Evolutionary conservation across 1,139 yeast genomes (phyloP).

Genomic region (Suhomyces chickasaworum): DNA sequence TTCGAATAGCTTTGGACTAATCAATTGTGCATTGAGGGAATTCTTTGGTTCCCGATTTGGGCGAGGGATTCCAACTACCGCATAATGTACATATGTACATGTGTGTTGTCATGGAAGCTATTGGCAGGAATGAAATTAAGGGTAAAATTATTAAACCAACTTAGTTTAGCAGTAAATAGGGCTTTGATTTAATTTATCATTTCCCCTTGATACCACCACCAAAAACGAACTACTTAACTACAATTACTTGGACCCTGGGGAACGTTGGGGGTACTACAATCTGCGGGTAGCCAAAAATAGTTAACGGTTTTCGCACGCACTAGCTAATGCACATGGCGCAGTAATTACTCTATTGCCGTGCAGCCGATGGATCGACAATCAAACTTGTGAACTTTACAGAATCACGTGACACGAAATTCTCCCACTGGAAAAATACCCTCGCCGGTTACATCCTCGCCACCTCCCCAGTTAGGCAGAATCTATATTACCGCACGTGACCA

Average conservation of each 20-base stretch:
- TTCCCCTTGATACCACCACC: too few species aligned
- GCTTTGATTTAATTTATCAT: too few species aligned
- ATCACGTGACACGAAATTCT: not conserved
- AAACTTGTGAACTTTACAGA: too few species aligned
- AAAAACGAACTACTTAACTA: too few species aligned
- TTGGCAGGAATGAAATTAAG: not conserved
- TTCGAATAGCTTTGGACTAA: not conserved
- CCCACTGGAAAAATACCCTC: not conserved
- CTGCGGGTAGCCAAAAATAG: not conserved
- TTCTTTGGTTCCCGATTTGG: not conserved
- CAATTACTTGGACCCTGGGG: too few species aligned
- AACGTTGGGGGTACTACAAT: not conserved
- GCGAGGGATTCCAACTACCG: not conserved
- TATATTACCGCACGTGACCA: slow-evolving; percentile 3
- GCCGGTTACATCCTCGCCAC: slow-evolving; percentile 1
- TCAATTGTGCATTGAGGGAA: not conserved
- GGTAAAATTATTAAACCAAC: too few species aligned
- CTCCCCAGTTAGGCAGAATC: not conserved
- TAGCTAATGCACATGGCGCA: not conserved
- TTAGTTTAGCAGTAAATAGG: too few species aligned
- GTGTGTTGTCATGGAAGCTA: not conserved
- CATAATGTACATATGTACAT: not conserved
- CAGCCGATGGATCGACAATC: slow-evolving; percentile 1
- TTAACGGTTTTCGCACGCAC: not conserved
- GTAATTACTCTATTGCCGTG: not conserved